Conservation (phyloP, 345 rosid genomes). For the Schrenkiella parvula region DNA sequence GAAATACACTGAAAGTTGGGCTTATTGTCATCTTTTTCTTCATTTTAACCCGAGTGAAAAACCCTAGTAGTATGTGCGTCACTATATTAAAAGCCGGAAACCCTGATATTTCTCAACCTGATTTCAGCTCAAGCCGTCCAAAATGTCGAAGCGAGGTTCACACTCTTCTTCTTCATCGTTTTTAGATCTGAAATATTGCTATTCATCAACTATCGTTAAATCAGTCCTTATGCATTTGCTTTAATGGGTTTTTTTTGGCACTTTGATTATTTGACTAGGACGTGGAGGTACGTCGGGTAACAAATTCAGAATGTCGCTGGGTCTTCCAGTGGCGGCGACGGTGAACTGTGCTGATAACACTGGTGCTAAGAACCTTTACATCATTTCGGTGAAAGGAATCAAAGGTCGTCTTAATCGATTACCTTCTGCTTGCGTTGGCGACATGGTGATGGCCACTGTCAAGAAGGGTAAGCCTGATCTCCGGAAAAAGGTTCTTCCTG, state of each 20-base stretch:
- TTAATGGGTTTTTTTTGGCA: neutral
- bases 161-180: neutral
- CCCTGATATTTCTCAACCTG: neutral
- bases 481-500: slow-evolving; percentile 92
- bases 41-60: neutral
- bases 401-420: slow-evolving; percentile 86
- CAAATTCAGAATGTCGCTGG: slow-evolving; percentile 96
- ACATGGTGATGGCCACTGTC: slow-evolving; percentile 98
- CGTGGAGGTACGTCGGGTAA: slow-evolving; percentile 97
- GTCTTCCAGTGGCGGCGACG: slow-evolving; percentile 97
- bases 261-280: slow-evolving; percentile 34
- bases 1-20: neutral
- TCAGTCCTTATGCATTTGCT: neutral
- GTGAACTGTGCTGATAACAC: slow-evolving; percentile 98
- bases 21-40: neutral
- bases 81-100: neutral
- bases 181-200: neutral
- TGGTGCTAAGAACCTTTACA: slow-evolving; percentile 91
- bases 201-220: neutral
- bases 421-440: slow-evolving; percentile 93
- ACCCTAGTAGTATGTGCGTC: neutral
- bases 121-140: slow-evolving; percentile 35
- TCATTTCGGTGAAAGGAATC: slow-evolving; percentile 94
- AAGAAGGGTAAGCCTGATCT: slow-evolving; percentile 97
- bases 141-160: slow-evolving; percentile 93